A percentile compares a stretch with the other conserved stretches of the same genome.
These are phyloP conservation scores for Cyclospora cayetanensis DNA, from an alignment of 169 alveolate genomes.

Conservation along the genomic window DNA sequence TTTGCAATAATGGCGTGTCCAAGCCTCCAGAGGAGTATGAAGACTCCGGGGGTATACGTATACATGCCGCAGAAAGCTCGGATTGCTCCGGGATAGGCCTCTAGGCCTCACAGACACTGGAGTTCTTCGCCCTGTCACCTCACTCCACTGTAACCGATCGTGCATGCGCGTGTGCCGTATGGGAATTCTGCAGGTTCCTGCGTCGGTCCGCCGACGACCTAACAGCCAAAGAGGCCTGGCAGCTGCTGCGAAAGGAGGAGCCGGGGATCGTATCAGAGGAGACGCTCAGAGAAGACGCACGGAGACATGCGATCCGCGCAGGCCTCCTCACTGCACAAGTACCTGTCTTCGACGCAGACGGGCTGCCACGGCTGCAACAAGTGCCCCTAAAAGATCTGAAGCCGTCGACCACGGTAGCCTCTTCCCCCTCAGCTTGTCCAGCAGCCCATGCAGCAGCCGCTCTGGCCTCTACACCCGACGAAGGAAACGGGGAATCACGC, in stretches of 20 bases:
- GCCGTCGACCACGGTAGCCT: background rate
- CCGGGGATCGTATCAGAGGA: background rate
- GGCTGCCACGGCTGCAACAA: background rate
- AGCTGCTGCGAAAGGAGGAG: background rate
- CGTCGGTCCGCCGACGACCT: slow-evolving; percentile 22
- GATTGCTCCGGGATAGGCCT: no score
- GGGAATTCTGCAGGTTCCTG: background rate
- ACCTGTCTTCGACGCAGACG: background rate
- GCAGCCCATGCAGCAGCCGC: background rate
- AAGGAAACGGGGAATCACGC: background rate
- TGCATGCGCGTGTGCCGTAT: no score
- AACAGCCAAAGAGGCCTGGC: background rate
- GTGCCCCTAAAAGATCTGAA: background rate
- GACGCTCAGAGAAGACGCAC: background rate
- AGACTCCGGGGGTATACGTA: no score
- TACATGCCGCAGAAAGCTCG: no score
- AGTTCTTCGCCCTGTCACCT: no score
- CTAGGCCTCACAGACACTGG: no score
- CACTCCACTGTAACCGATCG: no score
- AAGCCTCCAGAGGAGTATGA: no score
- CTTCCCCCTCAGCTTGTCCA: background rate
- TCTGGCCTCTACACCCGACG: background rate
- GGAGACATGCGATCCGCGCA: background rate
- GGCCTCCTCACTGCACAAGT: background rate
- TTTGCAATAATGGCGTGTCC: no score